These are phyloP conservation scores for Cicer bijugum DNA, from an alignment of 306 rosid genomes.

Conservation along the genomic window DNA sequence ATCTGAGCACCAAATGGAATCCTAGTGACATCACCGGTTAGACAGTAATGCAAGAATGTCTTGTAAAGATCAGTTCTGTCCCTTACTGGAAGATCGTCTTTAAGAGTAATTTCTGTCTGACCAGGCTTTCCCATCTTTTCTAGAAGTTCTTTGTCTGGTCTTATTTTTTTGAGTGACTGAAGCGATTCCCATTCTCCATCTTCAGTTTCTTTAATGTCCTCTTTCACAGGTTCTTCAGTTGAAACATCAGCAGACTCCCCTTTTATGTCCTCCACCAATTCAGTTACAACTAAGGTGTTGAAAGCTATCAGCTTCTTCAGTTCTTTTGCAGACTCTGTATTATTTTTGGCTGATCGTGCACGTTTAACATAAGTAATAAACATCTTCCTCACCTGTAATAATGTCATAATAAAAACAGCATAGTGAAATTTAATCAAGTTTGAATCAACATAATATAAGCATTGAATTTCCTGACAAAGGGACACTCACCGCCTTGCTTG, in stretches of 20 bases:
- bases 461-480: conserved; percentile 39
- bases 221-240: conserved; percentile 67
- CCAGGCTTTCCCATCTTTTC: conserved; percentile 84
- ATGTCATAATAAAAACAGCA: conserved; percentile 40
- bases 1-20: conserved; percentile 84
- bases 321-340: conserved; percentile 84
- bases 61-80: conserved; percentile 91
- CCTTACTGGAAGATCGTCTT: conserved; percentile 86
- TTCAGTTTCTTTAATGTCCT: conserved; percentile 44
- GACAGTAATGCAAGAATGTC: conserved; percentile 79
- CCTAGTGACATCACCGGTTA: conserved; percentile 84
- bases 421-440: conserved; percentile 1
- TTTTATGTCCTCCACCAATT: conserved; percentile 88
- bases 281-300: conserved; percentile 88
- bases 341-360: conserved; percentile 79
- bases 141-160: conserved; percentile 66
- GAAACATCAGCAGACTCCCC: conserved; percentile 74
- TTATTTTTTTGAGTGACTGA: conserved; percentile 72
- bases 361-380: conserved; percentile 80
- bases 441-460: conserved; percentile 14
- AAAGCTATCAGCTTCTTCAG: conserved; percentile 92
- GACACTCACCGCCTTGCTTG: conserved; percentile 90
- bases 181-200: conserved; percentile 88
- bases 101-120: conserved; percentile 90
- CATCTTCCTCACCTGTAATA: conserved; percentile 70